Percentiles rank a stretch among this genome's conserved stretches.
These are phyloP conservation scores for Kuraishia floccosa DNA, from an alignment of 805 yeast genomes.

Conservation along the genomic window DNA sequence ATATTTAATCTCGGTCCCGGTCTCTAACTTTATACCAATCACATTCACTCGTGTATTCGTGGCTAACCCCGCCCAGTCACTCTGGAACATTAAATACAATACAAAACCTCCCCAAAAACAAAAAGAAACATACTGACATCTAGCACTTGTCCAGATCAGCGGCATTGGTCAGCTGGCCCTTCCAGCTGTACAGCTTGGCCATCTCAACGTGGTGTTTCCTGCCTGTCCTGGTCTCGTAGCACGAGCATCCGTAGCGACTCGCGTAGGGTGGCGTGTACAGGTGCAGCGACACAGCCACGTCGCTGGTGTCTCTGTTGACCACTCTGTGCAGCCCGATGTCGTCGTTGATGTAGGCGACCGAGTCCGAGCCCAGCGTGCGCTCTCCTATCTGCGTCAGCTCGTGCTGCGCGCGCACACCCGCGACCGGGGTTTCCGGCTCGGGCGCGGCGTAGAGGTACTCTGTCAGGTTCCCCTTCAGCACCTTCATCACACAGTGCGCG, in stretches of 20 bases:
- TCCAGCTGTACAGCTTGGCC: conserved; percentile 51
- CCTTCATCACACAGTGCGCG: conserved; percentile 69
- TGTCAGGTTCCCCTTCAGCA: conserved; percentile 43
- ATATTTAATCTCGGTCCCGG: too few relatives aligned
- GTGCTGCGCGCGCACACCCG: too few relatives aligned
- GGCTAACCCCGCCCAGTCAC: too few relatives aligned
- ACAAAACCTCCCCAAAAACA: too few relatives aligned
- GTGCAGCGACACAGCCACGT: conserved; percentile 51
- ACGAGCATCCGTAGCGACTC: conserved; percentile 40
- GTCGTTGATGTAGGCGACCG: conserved; percentile 58
- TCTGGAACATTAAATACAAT: too few relatives aligned
- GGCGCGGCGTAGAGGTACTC: conserved; percentile 51
- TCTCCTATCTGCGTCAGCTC: conserved; percentile 1
- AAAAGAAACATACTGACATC: too few relatives aligned
- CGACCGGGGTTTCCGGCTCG: conserved; percentile 8
- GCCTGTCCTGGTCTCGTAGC: conserved; percentile 38
- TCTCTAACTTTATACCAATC: too few relatives aligned
- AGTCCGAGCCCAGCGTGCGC: conserved; percentile 20
- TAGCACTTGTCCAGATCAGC: too few relatives aligned
- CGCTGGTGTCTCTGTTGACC: conserved; percentile 29
- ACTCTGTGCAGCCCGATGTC: conserved; percentile 56
- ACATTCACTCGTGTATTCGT: too few relatives aligned
- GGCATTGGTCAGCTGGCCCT: conserved; percentile 27
- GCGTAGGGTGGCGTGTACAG: conserved; percentile 75
- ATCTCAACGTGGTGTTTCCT: conserved; percentile 42